These are phyloP conservation scores for Hansenula lynferdii DNA, from an alignment of 1,139 yeast species.

Conservation along the genomic window DNA sequence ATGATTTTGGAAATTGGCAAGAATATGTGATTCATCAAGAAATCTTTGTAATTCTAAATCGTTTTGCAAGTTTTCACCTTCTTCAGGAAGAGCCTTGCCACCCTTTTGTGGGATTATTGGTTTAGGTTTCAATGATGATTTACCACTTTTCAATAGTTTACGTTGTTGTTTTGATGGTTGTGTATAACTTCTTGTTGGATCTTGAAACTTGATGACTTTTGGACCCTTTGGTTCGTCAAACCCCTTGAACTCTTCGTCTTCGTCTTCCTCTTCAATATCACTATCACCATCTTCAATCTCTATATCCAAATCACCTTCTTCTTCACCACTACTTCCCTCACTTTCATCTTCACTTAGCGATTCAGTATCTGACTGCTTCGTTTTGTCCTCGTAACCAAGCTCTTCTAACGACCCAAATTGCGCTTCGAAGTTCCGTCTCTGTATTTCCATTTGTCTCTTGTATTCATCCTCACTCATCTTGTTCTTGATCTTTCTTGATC, in stretches of 20 bases:
- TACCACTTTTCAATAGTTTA: constrained; percentile 20
- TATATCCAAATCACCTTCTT: too few relatives aligned
- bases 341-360: constrained; percentile 12
- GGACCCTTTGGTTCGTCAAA: constrained; percentile 28
- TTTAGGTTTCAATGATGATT: constrained; percentile 12
- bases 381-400: constrained; percentile 55
- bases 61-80: constrained; percentile 56
- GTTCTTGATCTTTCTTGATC: background rate
- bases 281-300: too few relatives aligned
- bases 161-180: constrained; percentile 40
- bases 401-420: constrained; percentile 63
- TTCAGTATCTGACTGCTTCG: constrained; percentile 23
- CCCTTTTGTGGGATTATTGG: constrained; percentile 4
- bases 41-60: constrained; percentile 83
- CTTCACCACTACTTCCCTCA: constrained; percentile 17
- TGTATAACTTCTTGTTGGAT: constrained; percentile 26
- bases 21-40: constrained; percentile 78
- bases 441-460: constrained; percentile 45
- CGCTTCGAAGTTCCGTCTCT: constrained; percentile 58
- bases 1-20: constrained; percentile 47
- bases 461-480: constrained; percentile 30
- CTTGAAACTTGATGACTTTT: constrained; percentile 41
- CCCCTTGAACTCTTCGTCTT: constrained; percentile 14
- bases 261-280: constrained; percentile 10
- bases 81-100: constrained; percentile 22